A percentile compares a stretch with the other conserved stretches of the same genome.
phyloP scores from a whole-genome alignment of 2,329 filamentous ascomycete genomes.

The Shiraia sp. region DNA sequence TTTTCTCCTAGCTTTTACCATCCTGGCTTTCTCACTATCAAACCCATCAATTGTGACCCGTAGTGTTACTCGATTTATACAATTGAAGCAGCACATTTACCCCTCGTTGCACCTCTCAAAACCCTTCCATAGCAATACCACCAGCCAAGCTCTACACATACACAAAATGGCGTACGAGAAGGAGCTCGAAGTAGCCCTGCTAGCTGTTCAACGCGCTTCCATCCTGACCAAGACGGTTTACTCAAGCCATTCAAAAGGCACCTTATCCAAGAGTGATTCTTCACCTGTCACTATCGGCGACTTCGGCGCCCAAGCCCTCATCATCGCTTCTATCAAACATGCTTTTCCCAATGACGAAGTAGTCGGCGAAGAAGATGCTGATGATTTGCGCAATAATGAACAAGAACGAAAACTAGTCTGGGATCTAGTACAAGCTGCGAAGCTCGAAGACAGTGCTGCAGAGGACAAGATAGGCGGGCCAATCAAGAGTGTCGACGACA shows the following conservation, averaged over 20 bases:
- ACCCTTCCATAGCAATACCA: slow-evolving; percentile 10
- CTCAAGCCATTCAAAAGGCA: slow-evolving; percentile 90
- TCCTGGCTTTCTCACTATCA: slow-evolving; percentile 39
- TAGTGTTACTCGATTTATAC: slow-evolving; percentile 31
- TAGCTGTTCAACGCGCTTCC: slow-evolving; percentile 83
- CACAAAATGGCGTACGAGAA: slow-evolving; percentile 63
- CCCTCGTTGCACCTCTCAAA: slow-evolving; percentile 27
- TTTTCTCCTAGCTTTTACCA: slow-evolving; percentile 35
- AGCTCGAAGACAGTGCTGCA: slow-evolving; percentile 67
- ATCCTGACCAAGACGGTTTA: slow-evolving; percentile 78
- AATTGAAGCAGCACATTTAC: slow-evolving; percentile 35
- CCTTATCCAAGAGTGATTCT: slow-evolving; percentile 90
- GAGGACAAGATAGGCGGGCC: slow-evolving; percentile 72
- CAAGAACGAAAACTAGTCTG: slow-evolving; percentile 77
- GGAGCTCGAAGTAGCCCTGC: slow-evolving; percentile 81
- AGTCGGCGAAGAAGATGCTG: slow-evolving; percentile 93
- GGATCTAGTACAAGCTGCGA: slow-evolving; percentile 75
- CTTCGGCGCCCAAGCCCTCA: slow-evolving; percentile 95
- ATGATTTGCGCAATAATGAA: slow-evolving; percentile 72
- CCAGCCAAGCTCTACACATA: slow-evolving; percentile 16
- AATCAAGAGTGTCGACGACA: slow-evolving; percentile 66
- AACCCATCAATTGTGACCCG: slow-evolving; percentile 33
- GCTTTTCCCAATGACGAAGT: slow-evolving; percentile 91
- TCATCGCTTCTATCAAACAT: slow-evolving; percentile 85
- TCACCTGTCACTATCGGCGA: slow-evolving; percentile 97